Base-by-base conservation (phyloP, 1,284 basidiomycete genomes). In the Apiotrichum siamense region DNA sequence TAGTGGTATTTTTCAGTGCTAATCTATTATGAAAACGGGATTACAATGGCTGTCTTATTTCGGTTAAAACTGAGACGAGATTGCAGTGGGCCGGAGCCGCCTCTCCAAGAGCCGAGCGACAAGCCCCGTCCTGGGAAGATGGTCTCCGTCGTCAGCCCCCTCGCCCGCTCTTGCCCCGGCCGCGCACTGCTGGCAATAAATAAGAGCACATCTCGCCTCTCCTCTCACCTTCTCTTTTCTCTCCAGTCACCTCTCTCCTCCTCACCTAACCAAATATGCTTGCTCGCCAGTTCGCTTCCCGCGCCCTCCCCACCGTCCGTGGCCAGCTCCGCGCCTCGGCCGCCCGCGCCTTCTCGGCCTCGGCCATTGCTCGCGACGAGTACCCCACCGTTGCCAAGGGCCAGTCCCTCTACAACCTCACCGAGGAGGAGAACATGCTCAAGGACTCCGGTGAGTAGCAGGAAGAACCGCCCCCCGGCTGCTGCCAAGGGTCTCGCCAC, bases 371-470 rank as follows among this genome's bases (percentile, higher is more conserved):
- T 41, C 60, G 60, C 38, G 53, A 54, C 31, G 67, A 66, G 21
- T 61, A 65, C 35, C 64, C 64, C 38, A 65, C 65, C 41, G 69
- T 70, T 54, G 67, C 69, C 39, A 67, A 66, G 23, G 67, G 67
- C 11, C 54, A 64, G 26, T 67, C 64, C 44, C 76, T 94, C 24
- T 83, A 85, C 67, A 81, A 80, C 11, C 89, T 91, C 62, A 89
- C 88, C 11, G 90, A 94, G 38, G 92, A 97, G 67, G 92, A 97
- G 74, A 77, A 85, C 54, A 87, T 94, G 85, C 79, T 96, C 21
- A 80, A 87, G 37, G 92, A 97, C 58, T 81, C 86, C 13, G 89
- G 90, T 91, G 60, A 63, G 75, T 55, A 25, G 3, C 13, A 37
- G 35, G 6, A 37, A n/a, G n/a, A n/a, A n/a, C n/a, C n/a, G n/a